Evolutionary conservation across 345 rosid genomes (phyloP).

Genomic region (Bruguiera gymnorhiza): DNA sequence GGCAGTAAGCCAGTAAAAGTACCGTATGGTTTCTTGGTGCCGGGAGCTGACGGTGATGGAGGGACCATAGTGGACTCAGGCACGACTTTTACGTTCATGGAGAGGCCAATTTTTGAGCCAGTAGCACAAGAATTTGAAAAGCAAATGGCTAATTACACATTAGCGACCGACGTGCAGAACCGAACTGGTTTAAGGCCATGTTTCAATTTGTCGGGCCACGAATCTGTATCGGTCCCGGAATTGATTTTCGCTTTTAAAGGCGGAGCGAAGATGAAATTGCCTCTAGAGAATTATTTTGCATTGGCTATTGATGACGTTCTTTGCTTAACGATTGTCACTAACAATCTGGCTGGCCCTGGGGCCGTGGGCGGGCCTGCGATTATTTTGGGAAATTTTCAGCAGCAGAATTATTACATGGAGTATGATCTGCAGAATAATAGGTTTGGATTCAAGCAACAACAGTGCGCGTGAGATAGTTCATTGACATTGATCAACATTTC

Average conservation of each 20-base stretch:
- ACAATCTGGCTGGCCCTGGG: constrained; percentile 17
- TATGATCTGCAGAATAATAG: constrained; percentile 65
- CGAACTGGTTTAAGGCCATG: constrained; percentile 67
- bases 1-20: constrained; percentile 54
- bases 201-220: constrained; percentile 51
- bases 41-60: constrained; percentile 65
- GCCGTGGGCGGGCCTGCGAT: constrained; percentile 62
- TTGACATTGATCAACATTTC: too few species aligned
- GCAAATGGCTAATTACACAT: constrained; percentile 57
- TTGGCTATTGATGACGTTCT: constrained; percentile 25
- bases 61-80: constrained; percentile 94
- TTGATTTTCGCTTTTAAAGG: constrained; percentile 68
- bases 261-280: constrained; percentile 69
- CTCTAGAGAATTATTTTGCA: constrained; percentile 56
- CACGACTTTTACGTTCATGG: constrained; percentile 85
- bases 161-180: constrained; percentile 40
- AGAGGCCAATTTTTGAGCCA: constrained; percentile 46
- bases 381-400: constrained; percentile 79
- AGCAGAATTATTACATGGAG: constrained; percentile 72
- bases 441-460: constrained; percentile 61
- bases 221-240: constrained; percentile 38
- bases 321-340: constrained; percentile 58
- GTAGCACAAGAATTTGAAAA: constrained; percentile 53
- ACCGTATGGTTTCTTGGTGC: constrained; percentile 54
- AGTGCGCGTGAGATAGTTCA: constrained; percentile 33